Evolutionary conservation across 306 rosid genomes (phyloP).

Genomic region (Mucuna pruriens): DNA sequence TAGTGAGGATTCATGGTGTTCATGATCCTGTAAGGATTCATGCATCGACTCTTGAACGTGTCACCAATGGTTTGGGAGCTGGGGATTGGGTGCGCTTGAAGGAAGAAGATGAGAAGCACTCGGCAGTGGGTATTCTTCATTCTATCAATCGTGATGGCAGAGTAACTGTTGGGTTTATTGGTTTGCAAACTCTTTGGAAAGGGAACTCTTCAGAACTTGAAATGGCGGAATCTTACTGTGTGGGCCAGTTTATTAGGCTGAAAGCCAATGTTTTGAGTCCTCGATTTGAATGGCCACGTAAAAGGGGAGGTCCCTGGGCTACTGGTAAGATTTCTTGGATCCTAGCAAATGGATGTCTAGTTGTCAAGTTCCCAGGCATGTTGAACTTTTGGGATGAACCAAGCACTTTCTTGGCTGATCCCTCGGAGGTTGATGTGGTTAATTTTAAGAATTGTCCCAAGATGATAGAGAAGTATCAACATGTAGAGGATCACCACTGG

Average conservation of each 20-base stretch:
- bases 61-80: constrained; percentile 76
- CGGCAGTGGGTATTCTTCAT: constrained; percentile 88
- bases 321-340: constrained; percentile 82
- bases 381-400: constrained; percentile 58
- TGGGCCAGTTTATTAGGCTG: constrained; percentile 84
- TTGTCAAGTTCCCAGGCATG: constrained; percentile 84
- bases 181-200: constrained; percentile 76
- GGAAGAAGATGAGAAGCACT: constrained; percentile 71
- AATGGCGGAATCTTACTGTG: constrained; percentile 84
- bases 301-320: constrained; percentile 65
- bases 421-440: constrained; percentile 83
- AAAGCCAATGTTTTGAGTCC: constrained; percentile 73
- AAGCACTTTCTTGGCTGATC: constrained; percentile 71
- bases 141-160: constrained; percentile 66
- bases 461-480: constrained; percentile 81
- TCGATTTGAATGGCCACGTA: constrained; percentile 84
- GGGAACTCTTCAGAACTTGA: constrained; percentile 79
- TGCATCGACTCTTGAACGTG: constrained; percentile 71
- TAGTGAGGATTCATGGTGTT: constrained; percentile 86
- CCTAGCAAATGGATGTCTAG: constrained; percentile 84
- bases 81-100: constrained; percentile 83
- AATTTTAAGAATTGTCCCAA: constrained; percentile 67
- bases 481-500: constrained; percentile 94
- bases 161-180: constrained; percentile 78
- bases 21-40: constrained; percentile 89